A percentile compares a stretch with the other conserved stretches of the same genome.
These are phyloP conservation scores for Cydonia oblonga DNA, from an alignment of 331 rosid genomes.

Conservation along the genomic window DNA sequence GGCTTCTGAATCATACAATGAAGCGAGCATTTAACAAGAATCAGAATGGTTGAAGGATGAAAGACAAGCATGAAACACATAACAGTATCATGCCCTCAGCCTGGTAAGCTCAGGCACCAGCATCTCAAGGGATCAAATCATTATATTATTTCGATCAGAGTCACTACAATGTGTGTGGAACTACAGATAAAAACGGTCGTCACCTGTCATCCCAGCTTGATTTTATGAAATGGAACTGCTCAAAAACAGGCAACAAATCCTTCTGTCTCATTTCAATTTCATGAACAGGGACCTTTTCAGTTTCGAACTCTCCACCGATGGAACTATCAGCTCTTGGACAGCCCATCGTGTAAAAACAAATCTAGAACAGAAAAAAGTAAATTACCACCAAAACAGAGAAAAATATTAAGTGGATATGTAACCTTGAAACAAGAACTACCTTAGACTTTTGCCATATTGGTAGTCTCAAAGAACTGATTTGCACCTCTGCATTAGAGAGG, in stretches of 20 bases:
- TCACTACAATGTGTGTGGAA: background rate
- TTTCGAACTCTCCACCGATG: slow-evolving; percentile 63
- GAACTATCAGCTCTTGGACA: slow-evolving; percentile 24
- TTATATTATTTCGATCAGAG: background rate
- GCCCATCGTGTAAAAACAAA: slow-evolving; percentile 43
- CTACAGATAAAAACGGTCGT: background rate
- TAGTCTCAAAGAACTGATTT: slow-evolving; percentile 52
- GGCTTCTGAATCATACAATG: slow-evolving; percentile 37
- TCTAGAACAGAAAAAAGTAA: slow-evolving; percentile 29
- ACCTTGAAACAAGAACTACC: slow-evolving; percentile 33
- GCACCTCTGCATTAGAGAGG: slow-evolving; percentile 86
- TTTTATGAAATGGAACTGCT: slow-evolving; percentile 61
- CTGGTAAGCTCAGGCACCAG: background rate
- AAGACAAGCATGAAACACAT: background rate
- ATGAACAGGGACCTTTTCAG: slow-evolving; percentile 51
- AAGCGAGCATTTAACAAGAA: slow-evolving; percentile 16
- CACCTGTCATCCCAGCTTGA: slow-evolving; percentile 67
- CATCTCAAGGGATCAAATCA: background rate
- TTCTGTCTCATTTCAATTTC: slow-evolving; percentile 67
- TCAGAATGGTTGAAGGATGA: background rate
- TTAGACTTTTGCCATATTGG: slow-evolving; percentile 77
- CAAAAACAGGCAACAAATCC: slow-evolving; percentile 74
- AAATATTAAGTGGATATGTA: slow-evolving; percentile 1
- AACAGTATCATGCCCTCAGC: background rate
- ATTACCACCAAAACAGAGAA: background rate